A percentile compares a stretch with the other conserved stretches of the same genome.
Conservation (phyloP, 352 stramenopile species). For the Blastocystis sp. region DNA sequence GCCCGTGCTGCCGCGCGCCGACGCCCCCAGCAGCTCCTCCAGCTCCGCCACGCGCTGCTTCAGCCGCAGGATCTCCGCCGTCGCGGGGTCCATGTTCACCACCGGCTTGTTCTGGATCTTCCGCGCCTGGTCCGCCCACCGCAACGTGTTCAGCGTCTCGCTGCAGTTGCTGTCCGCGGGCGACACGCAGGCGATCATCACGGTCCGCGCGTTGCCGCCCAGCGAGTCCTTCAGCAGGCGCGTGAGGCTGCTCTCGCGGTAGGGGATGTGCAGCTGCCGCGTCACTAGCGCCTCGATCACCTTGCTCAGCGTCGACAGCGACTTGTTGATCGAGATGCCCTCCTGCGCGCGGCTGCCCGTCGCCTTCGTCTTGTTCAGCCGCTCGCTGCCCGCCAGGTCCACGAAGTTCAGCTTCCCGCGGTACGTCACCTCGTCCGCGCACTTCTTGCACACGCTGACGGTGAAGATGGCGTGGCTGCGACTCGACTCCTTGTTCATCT, state of each 20-base stretch:
- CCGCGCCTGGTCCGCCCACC: constrained; percentile 90
- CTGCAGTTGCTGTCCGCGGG: constrained; percentile 89
- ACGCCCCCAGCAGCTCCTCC: constrained; percentile 73
- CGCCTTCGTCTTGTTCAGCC: constrained; percentile 76
- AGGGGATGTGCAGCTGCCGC: constrained; percentile 81
- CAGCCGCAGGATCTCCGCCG: constrained; percentile 83
- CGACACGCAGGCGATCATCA: constrained; percentile 91
- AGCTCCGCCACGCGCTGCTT: constrained; percentile 84
- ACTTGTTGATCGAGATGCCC: constrained; percentile 76
- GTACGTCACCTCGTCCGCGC: constrained; percentile 71
- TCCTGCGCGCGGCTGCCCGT: constrained; percentile 76
- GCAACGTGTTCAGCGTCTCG: constrained; percentile 89
- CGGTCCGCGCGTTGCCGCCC: constrained; percentile 88
- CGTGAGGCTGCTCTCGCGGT: constrained; percentile 93
- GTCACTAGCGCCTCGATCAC: constrained; percentile 74
- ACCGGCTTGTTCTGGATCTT: constrained; percentile 94
- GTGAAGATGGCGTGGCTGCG: constrained; percentile 94
- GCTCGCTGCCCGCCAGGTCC: constrained; percentile 75
- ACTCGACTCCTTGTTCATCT: constrained; percentile 94
- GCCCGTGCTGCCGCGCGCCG: constrained; percentile 18
- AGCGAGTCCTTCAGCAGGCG: constrained; percentile 87
- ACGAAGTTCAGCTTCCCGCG: constrained; percentile 74
- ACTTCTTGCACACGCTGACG: constrained; percentile 83
- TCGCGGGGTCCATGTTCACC: constrained; percentile 89
- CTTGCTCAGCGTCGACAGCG: constrained; percentile 76